Evolutionary conservation across 2,329 filamentous ascomycete genomes (phyloP), one percentile per base, ranked within the genome.

Genomic region (Sphaerostilbella broomeana): DNA sequence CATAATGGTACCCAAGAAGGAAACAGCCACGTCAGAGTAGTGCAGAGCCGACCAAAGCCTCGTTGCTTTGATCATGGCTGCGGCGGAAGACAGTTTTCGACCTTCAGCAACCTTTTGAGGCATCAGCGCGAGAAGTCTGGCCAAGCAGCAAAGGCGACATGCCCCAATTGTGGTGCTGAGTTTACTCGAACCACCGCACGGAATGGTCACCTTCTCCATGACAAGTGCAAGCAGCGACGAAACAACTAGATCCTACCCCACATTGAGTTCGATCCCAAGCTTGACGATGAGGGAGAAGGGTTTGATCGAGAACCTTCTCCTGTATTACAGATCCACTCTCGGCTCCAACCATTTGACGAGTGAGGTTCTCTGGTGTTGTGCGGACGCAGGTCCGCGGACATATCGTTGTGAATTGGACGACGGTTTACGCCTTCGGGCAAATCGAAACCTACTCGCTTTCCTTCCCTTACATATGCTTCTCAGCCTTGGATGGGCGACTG

Each of bases 11-110:
- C 50, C 48, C 60, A 65, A 46, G 63, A 68, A 46, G 59, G 61
- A 25, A 58, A 66, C 28, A 58, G 67, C 29, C 67, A 78, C 48
- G 79, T 86, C 26, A 73, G 84, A 43, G 77, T 88, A 12, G 72
- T 88, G 13, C 82, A 84, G 59, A 81, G 79, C 51, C 76, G 85
- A 48, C 87, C 87, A n/a, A 94, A 94, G 65, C 88, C 89, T 31
- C 87, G 94, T 59, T 95, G 90, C 63, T 97, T 86, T 86, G 90
- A 95, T 45, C 90, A 97, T 56, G 90, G 89, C 9, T 97, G 90
- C 69, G 95, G 95, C 54, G 90, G 90, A 15, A 81, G 89, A 20
- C 86, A 94, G 55, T 97, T 97, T 57, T 94, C 87, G 13, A 95
- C 90, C 4, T 95, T 95, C 59, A 95, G 88, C 74, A 95, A 95